These are phyloP conservation scores for Populus tomentosa DNA, from an alignment of 441 rosid genomes.

Conservation along the genomic window DNA sequence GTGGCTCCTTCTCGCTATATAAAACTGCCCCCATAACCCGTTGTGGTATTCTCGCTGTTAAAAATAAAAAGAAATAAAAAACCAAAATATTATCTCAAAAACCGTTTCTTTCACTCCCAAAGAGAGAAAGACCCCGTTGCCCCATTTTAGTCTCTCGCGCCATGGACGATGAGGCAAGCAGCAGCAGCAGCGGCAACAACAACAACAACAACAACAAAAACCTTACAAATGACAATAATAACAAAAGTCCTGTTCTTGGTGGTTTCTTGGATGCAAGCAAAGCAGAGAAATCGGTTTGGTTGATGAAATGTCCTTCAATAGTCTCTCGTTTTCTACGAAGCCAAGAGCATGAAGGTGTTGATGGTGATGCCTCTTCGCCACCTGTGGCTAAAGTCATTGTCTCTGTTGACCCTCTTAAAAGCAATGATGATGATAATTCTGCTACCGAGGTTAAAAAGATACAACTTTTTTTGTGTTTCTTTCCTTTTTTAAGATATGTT, in stretches of 20 bases:
- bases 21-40: neutral
- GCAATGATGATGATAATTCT: neutral
- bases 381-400: neutral
- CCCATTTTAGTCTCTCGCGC: neutral
- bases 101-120: neutral
- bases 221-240: neutral
- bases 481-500: neutral
- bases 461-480: neutral
- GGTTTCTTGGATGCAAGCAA: neutral
- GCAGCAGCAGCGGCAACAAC: neutral
- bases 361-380: neutral
- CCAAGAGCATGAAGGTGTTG: neutral
- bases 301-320: neutral
- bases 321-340: neutral
- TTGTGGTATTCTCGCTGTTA: neutral
- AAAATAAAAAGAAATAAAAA: neutral
- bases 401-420: neutral
- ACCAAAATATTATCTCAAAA: neutral
- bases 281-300: neutral
- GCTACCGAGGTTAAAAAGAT: neutral
- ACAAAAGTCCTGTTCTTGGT: neutral
- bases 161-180: neutral
- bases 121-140: neutral
- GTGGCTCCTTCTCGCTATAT: no score
- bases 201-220: neutral